These are phyloP conservation scores for Pascua sp. DNA, from an alignment of 1,284 basidiomycete species.

Conservation along the genomic window DNA sequence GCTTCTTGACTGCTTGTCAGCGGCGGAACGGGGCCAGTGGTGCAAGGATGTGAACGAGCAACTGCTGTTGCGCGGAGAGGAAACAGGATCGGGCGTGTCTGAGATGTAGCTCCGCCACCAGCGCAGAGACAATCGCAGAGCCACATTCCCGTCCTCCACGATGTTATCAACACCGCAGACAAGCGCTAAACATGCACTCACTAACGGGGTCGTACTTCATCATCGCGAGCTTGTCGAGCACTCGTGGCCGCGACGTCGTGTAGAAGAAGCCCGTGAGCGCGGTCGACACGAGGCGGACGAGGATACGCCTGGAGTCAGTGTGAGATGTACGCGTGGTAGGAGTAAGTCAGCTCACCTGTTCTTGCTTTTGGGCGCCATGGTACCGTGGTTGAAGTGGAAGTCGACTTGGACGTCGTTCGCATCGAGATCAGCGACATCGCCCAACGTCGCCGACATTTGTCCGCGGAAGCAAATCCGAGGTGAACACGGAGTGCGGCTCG, in stretches of 20 bases:
- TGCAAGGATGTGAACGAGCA: too few relatives aligned
- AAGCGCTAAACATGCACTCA: conserved; percentile 47
- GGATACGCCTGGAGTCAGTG: conserved; percentile 61
- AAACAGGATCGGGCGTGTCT: background rate
- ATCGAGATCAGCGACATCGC: too few relatives aligned
- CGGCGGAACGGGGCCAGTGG: background rate
- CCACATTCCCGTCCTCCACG: background rate
- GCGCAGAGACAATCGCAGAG: background rate
- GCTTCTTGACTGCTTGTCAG: conserved; percentile 58
- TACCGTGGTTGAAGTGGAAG: conserved; percentile 2
- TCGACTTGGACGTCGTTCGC: background rate
- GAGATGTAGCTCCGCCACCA: background rate
- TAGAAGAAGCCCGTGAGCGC: conserved; percentile 89
- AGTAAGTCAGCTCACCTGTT: conserved; percentile 53
- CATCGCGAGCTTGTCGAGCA: conserved; percentile 68
- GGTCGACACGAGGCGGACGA: conserved; percentile 80
- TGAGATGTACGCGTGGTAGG: background rate
- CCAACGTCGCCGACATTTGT: too few relatives aligned
- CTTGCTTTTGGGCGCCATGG: conserved; percentile 57
- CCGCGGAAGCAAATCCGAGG: too few relatives aligned
- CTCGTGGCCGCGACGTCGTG: conserved; percentile 68
- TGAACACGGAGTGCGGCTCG: too few relatives aligned
- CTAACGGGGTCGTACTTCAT: conserved; percentile 87
- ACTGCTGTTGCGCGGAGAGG: too few relatives aligned
- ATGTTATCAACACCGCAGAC: background rate